Conservation (phyloP, 192 early-diverging fungal genomes). For the Coemansia sp. region DNA sequence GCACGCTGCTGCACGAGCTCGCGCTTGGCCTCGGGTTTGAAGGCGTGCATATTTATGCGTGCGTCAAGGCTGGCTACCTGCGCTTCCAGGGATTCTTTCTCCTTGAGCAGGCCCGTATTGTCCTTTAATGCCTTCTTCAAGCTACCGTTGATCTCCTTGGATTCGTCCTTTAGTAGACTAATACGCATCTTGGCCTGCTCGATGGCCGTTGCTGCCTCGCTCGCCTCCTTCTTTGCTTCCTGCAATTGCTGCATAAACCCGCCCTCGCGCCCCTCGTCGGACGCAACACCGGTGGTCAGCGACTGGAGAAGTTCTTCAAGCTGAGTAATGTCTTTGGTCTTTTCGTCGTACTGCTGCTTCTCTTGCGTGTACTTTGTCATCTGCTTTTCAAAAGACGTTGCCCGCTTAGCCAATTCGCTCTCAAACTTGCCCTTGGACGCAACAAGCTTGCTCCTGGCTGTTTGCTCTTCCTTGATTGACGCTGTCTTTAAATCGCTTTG, state of each 20-base stretch:
- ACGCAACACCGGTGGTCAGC: slow-evolving; percentile 87
- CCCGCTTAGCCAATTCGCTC: slow-evolving; percentile 35
- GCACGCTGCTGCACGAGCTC: slow-evolving; percentile 41
- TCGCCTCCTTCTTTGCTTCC: slow-evolving; percentile 65
- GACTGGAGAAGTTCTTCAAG: slow-evolving; percentile 86
- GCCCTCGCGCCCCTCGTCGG: slow-evolving; percentile 88
- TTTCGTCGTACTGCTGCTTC: slow-evolving; percentile 49
- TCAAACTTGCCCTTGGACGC: slow-evolving; percentile 35
- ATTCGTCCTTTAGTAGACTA: slow-evolving; percentile 69
- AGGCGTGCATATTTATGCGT: slow-evolving; percentile 27
- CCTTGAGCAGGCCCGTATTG: slow-evolving; percentile 60
- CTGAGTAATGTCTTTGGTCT: slow-evolving; percentile 42
- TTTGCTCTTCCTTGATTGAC: slow-evolving; percentile 75
- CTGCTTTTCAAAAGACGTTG: slow-evolving; percentile 22
- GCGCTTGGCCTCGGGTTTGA: slow-evolving; percentile 33
- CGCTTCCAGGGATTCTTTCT: slow-evolving; percentile 30
- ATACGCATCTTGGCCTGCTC: slow-evolving; percentile 85
- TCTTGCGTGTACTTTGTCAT: slow-evolving; percentile 32
- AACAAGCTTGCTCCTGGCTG: slow-evolving; percentile 25
- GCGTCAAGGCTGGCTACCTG: slow-evolving; percentile 18
- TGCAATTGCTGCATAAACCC: slow-evolving; percentile 97
- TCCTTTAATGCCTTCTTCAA: slow-evolving; percentile 67
- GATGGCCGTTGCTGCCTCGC: slow-evolving; percentile 62
- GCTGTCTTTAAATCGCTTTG: slow-evolving; percentile 79
- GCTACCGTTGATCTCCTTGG: slow-evolving; percentile 66